Percentiles rank a stretch among this genome's conserved stretches.
Evolutionary conservation across 2,329 filamentous ascomycete species (phyloP).

Genomic region (Phoma sp.): DNA sequence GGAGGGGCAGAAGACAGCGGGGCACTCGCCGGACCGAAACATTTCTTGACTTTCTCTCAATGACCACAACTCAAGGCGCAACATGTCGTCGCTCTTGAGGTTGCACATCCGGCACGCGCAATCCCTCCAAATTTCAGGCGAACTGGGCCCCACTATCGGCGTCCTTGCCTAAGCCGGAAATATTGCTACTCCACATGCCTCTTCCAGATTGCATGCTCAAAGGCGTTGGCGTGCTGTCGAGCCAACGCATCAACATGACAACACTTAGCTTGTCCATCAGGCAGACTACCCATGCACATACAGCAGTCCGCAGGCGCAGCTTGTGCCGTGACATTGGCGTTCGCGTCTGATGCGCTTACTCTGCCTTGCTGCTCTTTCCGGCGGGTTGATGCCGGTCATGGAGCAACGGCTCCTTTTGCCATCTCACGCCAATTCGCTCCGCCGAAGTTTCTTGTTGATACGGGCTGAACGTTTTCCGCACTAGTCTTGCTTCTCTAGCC

Average conservation of each 20-base stretch:
- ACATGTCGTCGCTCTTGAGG: slow-evolving; percentile 24
- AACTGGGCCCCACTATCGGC: slow-evolving; percentile 30
- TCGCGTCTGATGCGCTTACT: slow-evolving; percentile 50
- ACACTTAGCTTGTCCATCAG: slow-evolving; percentile 50
- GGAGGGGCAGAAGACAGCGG: slow-evolving; percentile 35
- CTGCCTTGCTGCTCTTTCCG: slow-evolving; percentile 47
- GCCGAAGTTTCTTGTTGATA: slow-evolving; percentile 40
- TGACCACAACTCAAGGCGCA: slow-evolving; percentile 25
- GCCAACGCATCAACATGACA: slow-evolving; percentile 53
- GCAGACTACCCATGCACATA: slow-evolving; percentile 51
- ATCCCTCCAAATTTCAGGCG: slow-evolving; percentile 18
- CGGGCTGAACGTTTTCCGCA: slow-evolving; percentile 33
- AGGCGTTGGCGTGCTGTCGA: slow-evolving; percentile 50
- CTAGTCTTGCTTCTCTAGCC: slow-evolving; percentile 37
- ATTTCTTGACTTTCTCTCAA: slow-evolving; percentile 34
- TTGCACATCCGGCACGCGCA: slow-evolving; percentile 23
- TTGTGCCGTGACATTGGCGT: slow-evolving; percentile 41
- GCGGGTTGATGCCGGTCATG: slow-evolving; percentile 35
- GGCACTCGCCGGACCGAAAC: slow-evolving; percentile 37
- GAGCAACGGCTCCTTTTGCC: slow-evolving; percentile 37
- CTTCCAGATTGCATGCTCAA: slow-evolving; percentile 49
- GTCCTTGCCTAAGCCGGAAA: slow-evolving; percentile 37
- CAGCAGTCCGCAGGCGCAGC: slow-evolving; percentile 44
- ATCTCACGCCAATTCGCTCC: slow-evolving; percentile 44
- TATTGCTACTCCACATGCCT: slow-evolving; percentile 45